Evolutionary conservation across 768 basidiomycete genomes (phyloP).

Genomic region (Tulasnella sp.): DNA sequence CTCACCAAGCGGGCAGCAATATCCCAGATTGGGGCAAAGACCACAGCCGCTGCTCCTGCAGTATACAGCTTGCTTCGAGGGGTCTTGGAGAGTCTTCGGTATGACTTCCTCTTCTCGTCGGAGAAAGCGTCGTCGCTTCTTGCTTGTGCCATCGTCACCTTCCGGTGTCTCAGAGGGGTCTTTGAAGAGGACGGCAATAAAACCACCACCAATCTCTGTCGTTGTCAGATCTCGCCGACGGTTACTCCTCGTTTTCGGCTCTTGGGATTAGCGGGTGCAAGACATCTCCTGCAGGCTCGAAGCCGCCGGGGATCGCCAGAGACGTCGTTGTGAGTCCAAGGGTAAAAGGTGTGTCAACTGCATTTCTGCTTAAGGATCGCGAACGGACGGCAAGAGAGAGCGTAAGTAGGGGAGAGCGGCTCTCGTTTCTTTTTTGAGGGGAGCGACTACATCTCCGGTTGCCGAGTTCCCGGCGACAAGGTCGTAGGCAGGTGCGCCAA

Average conservation of each 20-base stretch:
- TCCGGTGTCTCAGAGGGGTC: background rate
- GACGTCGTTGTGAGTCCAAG: background rate
- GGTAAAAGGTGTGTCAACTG: background rate
- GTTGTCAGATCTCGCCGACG: background rate
- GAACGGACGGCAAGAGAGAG: too few relatives aligned
- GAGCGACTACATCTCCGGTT: too few relatives aligned
- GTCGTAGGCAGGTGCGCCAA: too few relatives aligned
- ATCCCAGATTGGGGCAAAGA: background rate
- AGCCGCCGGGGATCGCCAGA: background rate
- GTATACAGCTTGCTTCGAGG: background rate
- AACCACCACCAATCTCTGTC: background rate
- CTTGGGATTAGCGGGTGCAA: background rate
- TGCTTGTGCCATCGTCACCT: background rate
- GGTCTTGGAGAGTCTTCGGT: too few relatives aligned
- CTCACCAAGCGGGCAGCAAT: conserved; percentile 26
- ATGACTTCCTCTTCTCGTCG: background rate
- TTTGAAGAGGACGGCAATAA: background rate
- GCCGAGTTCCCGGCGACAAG: too few relatives aligned
- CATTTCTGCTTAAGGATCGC: conserved; percentile 5
- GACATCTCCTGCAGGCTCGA: background rate
- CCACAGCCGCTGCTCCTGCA: conserved; percentile 24
- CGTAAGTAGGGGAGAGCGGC: too few relatives aligned
- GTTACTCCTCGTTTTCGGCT: background rate
- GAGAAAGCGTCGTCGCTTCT: background rate
- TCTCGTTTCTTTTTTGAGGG: too few relatives aligned